Evolutionary conservation across 2,329 filamentous ascomycete species (phyloP).

Genomic region (Neoscytalidium dimidiatum): DNA sequence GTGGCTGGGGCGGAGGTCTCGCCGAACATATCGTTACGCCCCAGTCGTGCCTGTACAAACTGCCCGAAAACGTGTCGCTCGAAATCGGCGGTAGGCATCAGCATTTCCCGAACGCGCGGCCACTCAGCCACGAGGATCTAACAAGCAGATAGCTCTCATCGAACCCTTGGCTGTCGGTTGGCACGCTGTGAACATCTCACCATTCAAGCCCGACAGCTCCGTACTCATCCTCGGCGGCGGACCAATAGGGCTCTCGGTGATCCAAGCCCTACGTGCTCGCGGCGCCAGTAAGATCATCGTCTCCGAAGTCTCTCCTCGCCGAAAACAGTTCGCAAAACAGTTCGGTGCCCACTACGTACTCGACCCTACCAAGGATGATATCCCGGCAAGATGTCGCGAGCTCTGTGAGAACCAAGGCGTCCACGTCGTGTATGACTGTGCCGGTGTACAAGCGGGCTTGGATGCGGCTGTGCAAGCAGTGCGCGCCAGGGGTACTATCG

Average conservation of each 20-base stretch:
- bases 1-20: slow-evolving; percentile 55
- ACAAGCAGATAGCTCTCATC: slow-evolving; percentile 44
- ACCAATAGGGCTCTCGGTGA: slow-evolving; percentile 55
- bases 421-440: slow-evolving; percentile 55
- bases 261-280: slow-evolving; percentile 48
- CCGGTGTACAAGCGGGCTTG: slow-evolving; percentile 54
- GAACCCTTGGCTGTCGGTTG: slow-evolving; percentile 59
- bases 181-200: slow-evolving; percentile 56
- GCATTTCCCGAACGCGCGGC: neutral
- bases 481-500: slow-evolving; percentile 52
- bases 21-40: slow-evolving; percentile 55
- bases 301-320: slow-evolving; percentile 50
- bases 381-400: slow-evolving; percentile 46
- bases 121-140: neutral
- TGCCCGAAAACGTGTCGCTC: slow-evolving; percentile 54
- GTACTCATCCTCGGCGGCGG: slow-evolving; percentile 56
- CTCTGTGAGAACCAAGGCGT: slow-evolving; percentile 49
- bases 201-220: slow-evolving; percentile 48
- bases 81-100: slow-evolving; percentile 46
- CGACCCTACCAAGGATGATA: slow-evolving; percentile 52
- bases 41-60: slow-evolving; percentile 46
- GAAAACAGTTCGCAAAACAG: slow-evolving; percentile 51
- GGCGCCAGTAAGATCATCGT: slow-evolving; percentile 55
- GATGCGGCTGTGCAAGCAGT: slow-evolving; percentile 52
- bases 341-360: slow-evolving; percentile 57